Conservation (phyloP, 176 grass and related monocot genomes). For the Aegilops tauschii region DNA sequence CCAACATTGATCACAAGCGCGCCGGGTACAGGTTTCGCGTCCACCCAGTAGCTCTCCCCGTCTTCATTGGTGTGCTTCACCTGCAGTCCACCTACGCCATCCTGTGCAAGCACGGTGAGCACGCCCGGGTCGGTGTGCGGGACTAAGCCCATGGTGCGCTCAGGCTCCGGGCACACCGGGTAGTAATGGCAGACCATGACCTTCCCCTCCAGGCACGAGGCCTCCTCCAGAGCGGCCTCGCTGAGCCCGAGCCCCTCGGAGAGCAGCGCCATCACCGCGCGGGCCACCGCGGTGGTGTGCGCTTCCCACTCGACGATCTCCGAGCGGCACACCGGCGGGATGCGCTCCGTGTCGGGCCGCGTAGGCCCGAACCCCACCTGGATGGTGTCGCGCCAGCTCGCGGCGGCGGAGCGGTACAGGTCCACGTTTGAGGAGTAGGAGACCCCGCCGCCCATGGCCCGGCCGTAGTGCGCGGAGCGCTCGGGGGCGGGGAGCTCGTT, state of each 20-base stretch:
- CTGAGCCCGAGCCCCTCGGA: slow-evolving; percentile 55
- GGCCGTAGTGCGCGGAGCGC: slow-evolving; percentile 63
- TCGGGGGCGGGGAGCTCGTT: slow-evolving; percentile 60
- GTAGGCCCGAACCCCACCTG: slow-evolving; percentile 47
- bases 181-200: slow-evolving; percentile 87
- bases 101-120: slow-evolving; percentile 69
- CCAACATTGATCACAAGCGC: slow-evolving; percentile 87
- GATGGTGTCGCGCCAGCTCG: slow-evolving; percentile 90
- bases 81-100: slow-evolving; percentile 68
- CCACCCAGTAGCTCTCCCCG: slow-evolving; percentile 57
- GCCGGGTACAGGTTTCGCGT: slow-evolving; percentile 55
- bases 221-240: slow-evolving; percentile 19
- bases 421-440: slow-evolving; percentile 81
- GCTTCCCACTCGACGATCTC: slow-evolving; percentile 58
- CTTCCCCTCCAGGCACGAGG: slow-evolving; percentile 54
- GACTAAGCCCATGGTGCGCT: slow-evolving; percentile 64
- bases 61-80: slow-evolving; percentile 54
- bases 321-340: slow-evolving; percentile 59
- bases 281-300: slow-evolving; percentile 38
- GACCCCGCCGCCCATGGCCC: slow-evolving; percentile 43
- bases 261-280: slow-evolving; percentile 47
- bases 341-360: slow-evolving; percentile 33
- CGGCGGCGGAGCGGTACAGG: slow-evolving; percentile 54
- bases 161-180: slow-evolving; percentile 80
- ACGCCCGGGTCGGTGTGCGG: slow-evolving; percentile 78